Evolutionary conservation across 805 yeast species (phyloP).

Genomic region (Cyberlindnera mississippiensis): DNA sequence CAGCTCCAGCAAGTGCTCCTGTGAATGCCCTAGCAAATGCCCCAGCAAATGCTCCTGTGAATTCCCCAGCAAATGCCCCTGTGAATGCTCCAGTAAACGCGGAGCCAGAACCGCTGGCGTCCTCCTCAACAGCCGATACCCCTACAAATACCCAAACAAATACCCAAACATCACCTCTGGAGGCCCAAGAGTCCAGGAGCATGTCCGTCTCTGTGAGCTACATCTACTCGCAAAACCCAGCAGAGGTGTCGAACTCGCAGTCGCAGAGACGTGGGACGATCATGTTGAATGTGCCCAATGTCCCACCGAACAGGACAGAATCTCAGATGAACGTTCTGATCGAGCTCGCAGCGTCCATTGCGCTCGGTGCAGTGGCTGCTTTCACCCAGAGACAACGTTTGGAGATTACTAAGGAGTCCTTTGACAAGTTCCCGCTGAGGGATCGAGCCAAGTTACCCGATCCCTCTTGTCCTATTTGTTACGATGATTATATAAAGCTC

Average conservation of each 20-base stretch:
- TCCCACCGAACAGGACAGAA: constrained; percentile 55
- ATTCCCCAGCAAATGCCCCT: too few species aligned
- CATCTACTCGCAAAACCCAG: constrained; percentile 23
- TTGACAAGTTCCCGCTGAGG: constrained; percentile 45
- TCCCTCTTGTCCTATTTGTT: constrained; percentile 59
- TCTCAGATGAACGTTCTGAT: constrained; percentile 53
- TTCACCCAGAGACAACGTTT: constrained; percentile 38
- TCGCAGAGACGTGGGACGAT: constrained; percentile 42
- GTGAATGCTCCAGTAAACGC: too few species aligned
- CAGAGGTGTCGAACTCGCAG: not conserved
- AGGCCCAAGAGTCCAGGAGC: constrained; percentile 25
- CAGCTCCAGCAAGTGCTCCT: too few species aligned
- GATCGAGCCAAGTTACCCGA: constrained; percentile 31
- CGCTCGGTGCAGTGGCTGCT: constrained; percentile 56
- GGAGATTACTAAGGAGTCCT: constrained; percentile 45
- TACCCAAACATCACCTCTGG: not conserved
- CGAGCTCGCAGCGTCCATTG: constrained; percentile 65
- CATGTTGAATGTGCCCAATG: constrained; percentile 64
- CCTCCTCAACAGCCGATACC: too few species aligned
- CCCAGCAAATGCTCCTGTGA: too few species aligned
- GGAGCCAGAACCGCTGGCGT: too few species aligned
- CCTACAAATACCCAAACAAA: too few species aligned
- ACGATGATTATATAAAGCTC: constrained; percentile 39
- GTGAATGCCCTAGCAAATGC: too few species aligned
- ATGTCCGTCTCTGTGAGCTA: constrained; percentile 40